A percentile compares a stretch with the other conserved stretches of the same genome.
Evolutionary conservation across 306 rosid species (phyloP).

Genomic region (Dalbergia cultrata): DNA sequence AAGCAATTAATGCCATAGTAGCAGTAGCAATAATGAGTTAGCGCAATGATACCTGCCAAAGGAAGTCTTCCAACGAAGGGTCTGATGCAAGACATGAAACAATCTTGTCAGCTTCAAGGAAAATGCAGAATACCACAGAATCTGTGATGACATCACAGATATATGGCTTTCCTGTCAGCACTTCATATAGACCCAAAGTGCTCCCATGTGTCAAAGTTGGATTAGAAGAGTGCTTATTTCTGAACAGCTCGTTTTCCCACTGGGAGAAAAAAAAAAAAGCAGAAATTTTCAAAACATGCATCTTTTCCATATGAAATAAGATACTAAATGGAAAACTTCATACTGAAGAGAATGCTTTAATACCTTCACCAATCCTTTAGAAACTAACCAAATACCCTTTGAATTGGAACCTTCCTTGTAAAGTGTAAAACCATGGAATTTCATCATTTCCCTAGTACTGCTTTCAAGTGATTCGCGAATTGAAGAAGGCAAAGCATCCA

Average conservation of each 20-base stretch:
- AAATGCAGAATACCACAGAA: conserved; percentile 72
- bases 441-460: conserved; percentile 73
- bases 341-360: not conserved
- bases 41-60: conserved; percentile 76
- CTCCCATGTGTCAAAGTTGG: conserved; percentile 88
- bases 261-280: conserved; percentile 43
- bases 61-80: conserved; percentile 81
- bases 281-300: conserved; percentile 30
- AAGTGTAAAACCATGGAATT: conserved; percentile 73
- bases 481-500: conserved; percentile 82
- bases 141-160: conserved; percentile 80
- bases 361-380: conserved; percentile 95
- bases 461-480: conserved; percentile 68
- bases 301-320: not conserved
- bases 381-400: conserved; percentile 90
- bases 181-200: conserved; percentile 92
- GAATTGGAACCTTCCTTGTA: conserved; percentile 85
- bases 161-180: conserved; percentile 77
- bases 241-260: conserved; percentile 74
- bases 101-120: conserved; percentile 69
- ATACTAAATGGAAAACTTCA: conserved; percentile 17
- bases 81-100: conserved; percentile 66
- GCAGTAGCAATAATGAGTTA: too few species aligned
- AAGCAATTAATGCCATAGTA: not conserved
- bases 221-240: conserved; percentile 66